A percentile compares a stretch with the other conserved stretches of the same genome.
Conservation (phyloP, 2,329 filamentous ascomycete species). For the Proliferodiscus dingleyae region DNA sequence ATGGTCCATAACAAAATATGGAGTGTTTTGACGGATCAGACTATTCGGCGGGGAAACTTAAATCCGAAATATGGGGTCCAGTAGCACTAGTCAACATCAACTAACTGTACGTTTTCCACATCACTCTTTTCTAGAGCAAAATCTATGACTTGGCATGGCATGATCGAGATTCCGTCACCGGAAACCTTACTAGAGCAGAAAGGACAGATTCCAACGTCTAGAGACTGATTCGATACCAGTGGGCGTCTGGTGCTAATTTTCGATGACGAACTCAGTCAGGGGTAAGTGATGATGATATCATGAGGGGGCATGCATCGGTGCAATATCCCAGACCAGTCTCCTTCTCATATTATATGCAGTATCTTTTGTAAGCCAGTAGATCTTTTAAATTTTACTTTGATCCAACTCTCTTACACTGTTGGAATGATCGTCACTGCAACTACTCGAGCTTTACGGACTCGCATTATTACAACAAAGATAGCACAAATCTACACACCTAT, state of each 20-base stretch:
- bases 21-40: slow-evolving; percentile 10
- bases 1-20: slow-evolving; percentile 3
- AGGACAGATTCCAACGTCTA: too few relatives aligned
- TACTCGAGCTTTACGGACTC: slow-evolving; percentile 7
- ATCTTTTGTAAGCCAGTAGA: background rate
- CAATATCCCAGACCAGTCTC: background rate
- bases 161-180: too few relatives aligned
- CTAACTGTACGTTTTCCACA: too few relatives aligned
- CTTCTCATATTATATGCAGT: background rate
- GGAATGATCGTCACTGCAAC: slow-evolving; percentile 11
- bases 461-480: background rate
- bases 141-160: too few relatives aligned
- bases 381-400: background rate
- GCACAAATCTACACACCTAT: background rate
- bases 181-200: too few relatives aligned
- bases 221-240: too few relatives aligned
- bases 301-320: background rate
- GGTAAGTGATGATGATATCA: background rate
- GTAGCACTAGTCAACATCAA: too few relatives aligned
- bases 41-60: slow-evolving; percentile 14
- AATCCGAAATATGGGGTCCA: too few relatives aligned
- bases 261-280: slow-evolving; percentile 16
- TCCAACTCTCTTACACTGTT: background rate
- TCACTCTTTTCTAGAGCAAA: too few relatives aligned
- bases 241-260: background rate